These are phyloP conservation scores for Comarum palustre DNA, from an alignment of 306 rosid species.

Conservation along the genomic window DNA sequence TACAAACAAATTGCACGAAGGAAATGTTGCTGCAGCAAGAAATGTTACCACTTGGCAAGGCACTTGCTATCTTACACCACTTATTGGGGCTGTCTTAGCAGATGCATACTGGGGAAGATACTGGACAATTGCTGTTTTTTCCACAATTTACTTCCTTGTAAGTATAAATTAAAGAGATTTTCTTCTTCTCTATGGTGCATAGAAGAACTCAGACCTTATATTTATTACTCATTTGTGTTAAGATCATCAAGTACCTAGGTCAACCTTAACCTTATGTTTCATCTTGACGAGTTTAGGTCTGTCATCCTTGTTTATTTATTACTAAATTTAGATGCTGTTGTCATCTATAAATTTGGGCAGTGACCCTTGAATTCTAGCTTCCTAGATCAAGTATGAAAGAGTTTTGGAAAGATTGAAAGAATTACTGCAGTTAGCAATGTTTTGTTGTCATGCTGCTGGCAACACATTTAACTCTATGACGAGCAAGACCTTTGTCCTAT, in stretches of 20 bases:
- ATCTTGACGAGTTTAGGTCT: neutral
- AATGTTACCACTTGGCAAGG: constrained; percentile 97
- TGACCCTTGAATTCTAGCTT: too few relatives aligned
- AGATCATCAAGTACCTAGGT: neutral
- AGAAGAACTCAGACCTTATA: neutral
- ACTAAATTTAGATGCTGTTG: neutral
- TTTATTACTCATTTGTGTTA: neutral
- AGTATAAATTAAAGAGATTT: constrained; percentile 25
- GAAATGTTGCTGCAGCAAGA: constrained; percentile 88
- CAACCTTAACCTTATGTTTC: neutral
- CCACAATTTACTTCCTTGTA: constrained; percentile 76
- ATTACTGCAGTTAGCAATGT: neutral
- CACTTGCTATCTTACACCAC: constrained; percentile 96
- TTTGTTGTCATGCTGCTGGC: neutral
- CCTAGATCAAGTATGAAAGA: neutral
- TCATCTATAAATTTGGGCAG: neutral
- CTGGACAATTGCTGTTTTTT: constrained; percentile 91
- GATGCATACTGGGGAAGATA: constrained; percentile 99
- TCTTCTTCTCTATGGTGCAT: constrained; percentile 7
- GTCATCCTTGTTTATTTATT: neutral
- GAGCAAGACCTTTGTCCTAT: too few relatives aligned
- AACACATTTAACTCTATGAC: neutral
- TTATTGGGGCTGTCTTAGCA: constrained; percentile 88
- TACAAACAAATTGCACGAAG: constrained; percentile 72
- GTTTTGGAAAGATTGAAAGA: neutral